These are phyloP conservation scores for Fusarium gaditjirri DNA, from an alignment of 2,329 filamentous ascomycete species.

Conservation along the genomic window DNA sequence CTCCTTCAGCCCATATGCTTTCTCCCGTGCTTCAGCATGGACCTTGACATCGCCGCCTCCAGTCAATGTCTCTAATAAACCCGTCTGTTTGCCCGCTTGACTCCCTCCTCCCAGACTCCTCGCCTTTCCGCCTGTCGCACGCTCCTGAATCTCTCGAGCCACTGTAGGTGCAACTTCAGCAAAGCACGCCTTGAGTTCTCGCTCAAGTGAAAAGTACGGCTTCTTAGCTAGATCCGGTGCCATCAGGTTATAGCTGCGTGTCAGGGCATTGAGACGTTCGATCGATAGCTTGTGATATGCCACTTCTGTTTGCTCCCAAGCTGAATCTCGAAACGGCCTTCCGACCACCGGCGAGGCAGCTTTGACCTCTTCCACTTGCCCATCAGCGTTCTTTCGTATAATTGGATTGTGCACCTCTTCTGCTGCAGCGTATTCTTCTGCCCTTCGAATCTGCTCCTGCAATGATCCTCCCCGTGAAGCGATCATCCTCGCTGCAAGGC, in stretches of 20 bases:
- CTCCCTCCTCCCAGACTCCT: conserved; percentile 49
- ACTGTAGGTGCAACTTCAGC: conserved; percentile 85
- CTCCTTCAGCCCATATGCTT: conserved; percentile 86
- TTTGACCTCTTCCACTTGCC: conserved; percentile 48
- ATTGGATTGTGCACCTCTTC: conserved; percentile 75
- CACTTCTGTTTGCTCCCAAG: conserved; percentile 78
- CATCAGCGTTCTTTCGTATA: conserved; percentile 55
- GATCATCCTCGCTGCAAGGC: conserved; percentile 83
- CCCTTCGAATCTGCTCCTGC: conserved; percentile 76
- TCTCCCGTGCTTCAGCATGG: conserved; percentile 78
- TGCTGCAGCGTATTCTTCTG: conserved; percentile 78
- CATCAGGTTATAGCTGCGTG: conserved; percentile 93
- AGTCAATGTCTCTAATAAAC: conserved; percentile 71
- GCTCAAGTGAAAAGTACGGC: conserved; percentile 85
- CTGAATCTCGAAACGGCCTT: conserved; percentile 78
- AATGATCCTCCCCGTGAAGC: conserved; percentile 80
- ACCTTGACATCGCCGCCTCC: conserved; percentile 62
- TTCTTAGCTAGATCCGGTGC: conserved; percentile 93
- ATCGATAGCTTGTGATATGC: conserved; percentile 82
- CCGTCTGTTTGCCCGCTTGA: conserved; percentile 50
- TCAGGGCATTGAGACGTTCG: conserved; percentile 79
- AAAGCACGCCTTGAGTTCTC: conserved; percentile 84
- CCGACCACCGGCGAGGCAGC: conserved; percentile 48
- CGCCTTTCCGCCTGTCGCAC: conserved; percentile 61
- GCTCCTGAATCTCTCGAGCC: conserved; percentile 75